Evolutionary conservation across 2,329 filamentous ascomycete genomes (phyloP), one percentile per base, ranked within the genome.

Genomic region (Trichophyton mentagrophytes): DNA sequence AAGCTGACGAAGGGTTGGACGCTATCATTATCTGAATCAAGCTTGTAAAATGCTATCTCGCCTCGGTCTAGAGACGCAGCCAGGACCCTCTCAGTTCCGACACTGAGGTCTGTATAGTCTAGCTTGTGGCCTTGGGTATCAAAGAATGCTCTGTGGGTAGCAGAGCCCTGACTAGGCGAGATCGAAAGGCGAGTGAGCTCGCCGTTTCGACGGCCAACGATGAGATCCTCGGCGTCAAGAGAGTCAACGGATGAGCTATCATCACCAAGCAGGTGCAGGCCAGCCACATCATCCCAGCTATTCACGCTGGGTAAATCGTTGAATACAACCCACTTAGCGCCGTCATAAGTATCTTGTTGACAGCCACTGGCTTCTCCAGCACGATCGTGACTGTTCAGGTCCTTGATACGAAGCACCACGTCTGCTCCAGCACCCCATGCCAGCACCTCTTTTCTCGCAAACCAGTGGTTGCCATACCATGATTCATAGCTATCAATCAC

Each of bases 381-480:
- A 42, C 61, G 63, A 38, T 62, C 60, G 58, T 66, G 59, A 61
- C 65, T 66, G 2, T 74, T 77, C 25, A 74, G 74, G 60, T 78
- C 72, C 65, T 77, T 79, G 9, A 77, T 72, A 20, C 80, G 74
- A 61, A 84, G 63, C 3, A 80, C 71, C 8, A 86, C 67, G 61
- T 82, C 77, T 1, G 83, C 79, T 0, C 81, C 84, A 11, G 83
- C 83, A 59, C 82, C 82, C 78, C 82, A 85, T 2, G 78, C 80
- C 6, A 86, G 68, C 0, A 82, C 77, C 66, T 85, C 82, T 65
- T 76, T 78, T 64, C 80, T 74, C 56, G 79, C 73, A 55, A 71
- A 69, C 78, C 78, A 81, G 61, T 70, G 71, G 53, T 60, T 59
- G 2, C 74, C 75, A 47, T 72, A 75, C 72, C 76, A 77, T n/a